Base-by-base conservation (phyloP, 2,329 filamentous ascomycete genomes). In the Nemania sp. region DNA sequence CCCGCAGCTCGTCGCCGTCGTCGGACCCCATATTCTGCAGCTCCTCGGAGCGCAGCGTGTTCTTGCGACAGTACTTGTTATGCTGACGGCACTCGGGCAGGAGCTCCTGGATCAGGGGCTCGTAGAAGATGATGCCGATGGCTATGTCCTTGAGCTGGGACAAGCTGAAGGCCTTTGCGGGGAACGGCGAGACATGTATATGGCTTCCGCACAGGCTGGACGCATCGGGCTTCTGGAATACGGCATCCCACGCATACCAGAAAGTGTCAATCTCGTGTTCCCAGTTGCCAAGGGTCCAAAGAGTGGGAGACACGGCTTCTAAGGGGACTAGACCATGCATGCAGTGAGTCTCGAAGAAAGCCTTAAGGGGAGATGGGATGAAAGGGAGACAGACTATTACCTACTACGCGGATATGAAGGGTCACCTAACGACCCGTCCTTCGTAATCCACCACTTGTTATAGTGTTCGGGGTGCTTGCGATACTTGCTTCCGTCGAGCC, bases 371-470 rank as follows among this genome's bases (percentile, higher is more conserved):
- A 48, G 25, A n/a, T 21, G 5, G n/a, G 47, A n/a, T 4, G 17
- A 20, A 2, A 39, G 34, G 39, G n/a, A 37, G 32, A 5, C 15
- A 50, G 11, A 37, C 18, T 39, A 42, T 37, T 2, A 46, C 42
- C 2, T 54, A 54, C 52, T 46, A 37, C 18, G 40, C 5, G 52
- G 42, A 29, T 46, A 39, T 46, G 17, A 37, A 37, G 52, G 52
- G 32, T 47, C 32, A 17, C 25, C 17, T 25, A 54, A 17, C 13
- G 52, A 54, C 4, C 52, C 52, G 7, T 54, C 52, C 7, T 15
- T 56, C 12, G 17, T 49, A 32, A 52, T 52, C 49, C 49, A 52
- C 49, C 49, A 52, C n/a, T 43, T 29, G 13, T 52, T 21, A 10
- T 42, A 42, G 10, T 52, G 37, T 15, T 52, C 37, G 7, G 20